Evolutionary conservation across 441 rosid species (phyloP), one percentile per base, ranked within the genome.

Genomic region (Syzygium syzygioides): DNA sequence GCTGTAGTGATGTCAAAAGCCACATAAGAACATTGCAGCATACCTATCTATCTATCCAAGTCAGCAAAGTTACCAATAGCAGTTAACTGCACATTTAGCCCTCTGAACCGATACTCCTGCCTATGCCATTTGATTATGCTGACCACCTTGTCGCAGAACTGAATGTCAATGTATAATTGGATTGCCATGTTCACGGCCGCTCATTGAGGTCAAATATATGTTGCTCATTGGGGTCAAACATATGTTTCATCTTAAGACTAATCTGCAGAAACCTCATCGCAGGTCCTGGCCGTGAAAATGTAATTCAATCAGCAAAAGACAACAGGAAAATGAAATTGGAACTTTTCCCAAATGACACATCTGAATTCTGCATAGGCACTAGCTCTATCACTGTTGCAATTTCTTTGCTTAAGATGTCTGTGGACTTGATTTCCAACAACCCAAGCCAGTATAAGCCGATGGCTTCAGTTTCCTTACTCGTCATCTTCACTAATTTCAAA

Each of bases 401-500:
- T 76, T 76, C 83, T 76, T 76, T 76, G 83, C 53, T 76, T 41
- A 41, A 76, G 52, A 76, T 23, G n/a, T 76, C 25, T 52, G 53
- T 76, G 83, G 53, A 41, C n/a, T 41, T 41, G 14, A 76, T 76
- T 76, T 41, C n/a, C 50, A 76, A 41, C 83, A 76, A 23, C 52
- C n/a, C n/a, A 23, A 41, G 83, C 83, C 83, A 41, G 83, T 41
- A 41, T 18, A 41, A 76, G 83, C n/a, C 18, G 1, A 76, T 76
- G n/a, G 18, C 53, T 76, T 76, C 83, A 30, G 79, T 87, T 89
- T 88, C 89, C 54, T 90, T 88, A 93, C 86, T 92, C 93, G 55
- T 94, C 95, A 32, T 93, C 90, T 7, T 54, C 89, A 66, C 96
- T 93, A 55, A 96, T 91, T 90, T 95, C 94, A 87, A 94, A 96